Evolutionary conservation across 768 basidiomycete species (phyloP), one percentile per base, ranked within the genome.

Genomic region (Suillus luteus): DNA sequence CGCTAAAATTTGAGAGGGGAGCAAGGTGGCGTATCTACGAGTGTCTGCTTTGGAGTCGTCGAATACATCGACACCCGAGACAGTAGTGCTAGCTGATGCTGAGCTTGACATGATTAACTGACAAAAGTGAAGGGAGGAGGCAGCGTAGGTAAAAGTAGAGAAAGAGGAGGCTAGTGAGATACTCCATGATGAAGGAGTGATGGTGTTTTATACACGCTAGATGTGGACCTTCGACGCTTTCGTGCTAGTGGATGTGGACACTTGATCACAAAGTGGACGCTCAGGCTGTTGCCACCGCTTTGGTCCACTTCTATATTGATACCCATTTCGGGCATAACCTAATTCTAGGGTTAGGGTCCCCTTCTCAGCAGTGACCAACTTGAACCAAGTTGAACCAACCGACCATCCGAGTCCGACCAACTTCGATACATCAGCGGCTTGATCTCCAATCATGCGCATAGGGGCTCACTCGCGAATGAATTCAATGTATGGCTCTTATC

Each of bases 21-120:
- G 69, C 57, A 75, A 62, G 22, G 52, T 22, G 2, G 66, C 75
- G 44, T 72, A 75, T 43, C 75, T 72, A 40, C 75, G 73, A 58
- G 68, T 72, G 11, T 75, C 68, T 17, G 55, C 62, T 14, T 60
- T 61, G n/a, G n/a, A 7, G 22, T 52, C 49, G 7, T 58, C 40
- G 40, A 58, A 41, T 17, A 24, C 19, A 27, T 19, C 19, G 27
- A 27, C 5, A 40, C 1, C 15, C 7, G 24, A 35, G 2, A 8
- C 33, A 35, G 6, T 12, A 17, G 27, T 17, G 27, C 38, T 41
- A 27, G 24, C 10, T 27, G 17, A 19, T 19, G 24, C 17, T 58
- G 57, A 27, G 38, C 27, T 58, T 1, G 57, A 41, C 57, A 58
- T 58, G 10, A 38, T 37, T 15, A 38, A 38, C 11, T 24, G 55